A percentile compares a stretch with the other conserved stretches of the same genome.
Conservation (phyloP, 1,284 basidiomycete species). For the Marasmius oreades region DNA sequence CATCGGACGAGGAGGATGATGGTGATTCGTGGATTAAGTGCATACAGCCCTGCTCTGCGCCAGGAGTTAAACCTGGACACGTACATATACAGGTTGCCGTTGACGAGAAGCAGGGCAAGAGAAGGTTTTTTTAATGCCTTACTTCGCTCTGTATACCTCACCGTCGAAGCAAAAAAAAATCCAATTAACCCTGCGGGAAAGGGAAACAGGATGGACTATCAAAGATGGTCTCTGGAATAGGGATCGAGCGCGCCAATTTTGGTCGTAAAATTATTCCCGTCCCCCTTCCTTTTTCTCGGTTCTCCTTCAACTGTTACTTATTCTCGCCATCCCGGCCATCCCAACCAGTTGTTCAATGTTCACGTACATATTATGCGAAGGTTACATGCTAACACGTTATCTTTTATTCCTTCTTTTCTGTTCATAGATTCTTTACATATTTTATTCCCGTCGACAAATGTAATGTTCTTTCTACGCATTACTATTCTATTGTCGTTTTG, state of each 20-base stretch:
- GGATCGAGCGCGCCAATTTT: not conserved
- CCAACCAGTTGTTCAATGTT: no score
- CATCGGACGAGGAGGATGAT: constrained; percentile 65
- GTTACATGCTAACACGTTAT: not conserved
- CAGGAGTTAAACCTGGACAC: constrained; percentile 47
- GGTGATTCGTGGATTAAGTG: constrained; percentile 77
- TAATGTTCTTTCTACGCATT: not conserved
- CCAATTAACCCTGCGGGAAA: not conserved
- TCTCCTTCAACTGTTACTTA: not conserved
- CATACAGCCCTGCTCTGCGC: constrained; percentile 67
- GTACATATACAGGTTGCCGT: constrained; percentile 65
- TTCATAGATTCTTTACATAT: not conserved
- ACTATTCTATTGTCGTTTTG: not conserved
- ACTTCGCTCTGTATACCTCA: not conserved
- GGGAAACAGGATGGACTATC: not conserved
- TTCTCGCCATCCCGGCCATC: not conserved
- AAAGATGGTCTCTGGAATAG: not conserved
- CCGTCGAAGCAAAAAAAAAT: not conserved
- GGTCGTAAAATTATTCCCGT: not conserved
- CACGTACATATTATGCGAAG: not conserved
- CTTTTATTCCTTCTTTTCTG: not conserved
- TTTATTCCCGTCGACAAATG: not conserved
- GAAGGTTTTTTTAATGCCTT: constrained; percentile 59
- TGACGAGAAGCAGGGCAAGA: constrained; percentile 70
- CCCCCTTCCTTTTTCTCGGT: not conserved